phyloP scores from a whole-genome alignment of 345 rosid genomes.

The Excoecaria agallocha region DNA sequence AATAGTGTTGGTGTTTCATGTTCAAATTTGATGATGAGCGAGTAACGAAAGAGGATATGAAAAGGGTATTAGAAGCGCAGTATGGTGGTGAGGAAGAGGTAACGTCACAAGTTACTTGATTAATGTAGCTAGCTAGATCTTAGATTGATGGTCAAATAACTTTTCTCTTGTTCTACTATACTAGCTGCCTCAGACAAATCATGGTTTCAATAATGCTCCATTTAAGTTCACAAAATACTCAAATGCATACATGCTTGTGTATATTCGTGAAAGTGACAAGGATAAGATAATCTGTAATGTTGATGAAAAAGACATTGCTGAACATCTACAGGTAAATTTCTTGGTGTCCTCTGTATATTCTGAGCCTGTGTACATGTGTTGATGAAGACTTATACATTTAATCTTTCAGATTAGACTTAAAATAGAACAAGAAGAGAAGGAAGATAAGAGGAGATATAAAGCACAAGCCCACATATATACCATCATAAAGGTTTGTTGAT shows the following conservation, averaged over 20 bases:
- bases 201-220: constrained; percentile 88
- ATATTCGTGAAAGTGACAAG: constrained; percentile 93
- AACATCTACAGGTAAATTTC: constrained; percentile 78
- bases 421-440: constrained; percentile 96
- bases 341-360: constrained; percentile 13
- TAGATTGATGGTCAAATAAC: constrained; percentile 6
- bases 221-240: constrained; percentile 90
- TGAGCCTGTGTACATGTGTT: neutral
- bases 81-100: constrained; percentile 99
- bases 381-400: constrained; percentile 6
- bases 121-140: neutral
- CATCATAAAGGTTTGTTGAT: constrained; percentile 59
- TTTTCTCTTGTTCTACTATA: constrained; percentile 6
- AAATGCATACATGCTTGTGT: constrained; percentile 99
- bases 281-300: constrained; percentile 94
- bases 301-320: constrained; percentile 96
- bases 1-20: constrained; percentile 42
- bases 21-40: constrained; percentile 97
- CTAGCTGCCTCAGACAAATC: constrained; percentile 88
- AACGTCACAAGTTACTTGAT: neutral
- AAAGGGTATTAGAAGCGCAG: constrained; percentile 94
- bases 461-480: constrained; percentile 94
- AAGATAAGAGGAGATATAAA: constrained; percentile 79
- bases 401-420: constrained; percentile 70
- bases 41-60: constrained; percentile 90